These are phyloP conservation scores for Xylaria multiplex DNA, from an alignment of 2,329 filamentous ascomycete species.

Conservation along the genomic window DNA sequence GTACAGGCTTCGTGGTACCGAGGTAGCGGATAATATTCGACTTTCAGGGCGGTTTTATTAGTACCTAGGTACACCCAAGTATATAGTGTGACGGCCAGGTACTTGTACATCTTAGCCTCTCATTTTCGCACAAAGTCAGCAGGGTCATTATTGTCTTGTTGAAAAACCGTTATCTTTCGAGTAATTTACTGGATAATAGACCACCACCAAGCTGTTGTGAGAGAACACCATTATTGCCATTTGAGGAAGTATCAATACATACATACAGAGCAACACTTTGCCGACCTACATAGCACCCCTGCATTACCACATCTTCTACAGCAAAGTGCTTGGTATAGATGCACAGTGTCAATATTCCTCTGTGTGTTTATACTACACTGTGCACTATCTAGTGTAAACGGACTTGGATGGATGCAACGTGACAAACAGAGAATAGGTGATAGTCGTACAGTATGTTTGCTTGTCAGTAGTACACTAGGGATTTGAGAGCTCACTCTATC, in stretches of 20 bases:
- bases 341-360: not conserved
- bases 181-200: slow-evolving; percentile 32
- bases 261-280: not conserved
- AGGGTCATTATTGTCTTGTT: not conserved
- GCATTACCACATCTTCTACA: too few species aligned
- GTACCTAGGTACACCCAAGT: slow-evolving; percentile 11
- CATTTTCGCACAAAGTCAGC: not conserved
- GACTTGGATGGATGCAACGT: too few species aligned
- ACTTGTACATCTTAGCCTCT: slow-evolving; percentile 13
- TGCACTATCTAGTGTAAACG: not conserved
- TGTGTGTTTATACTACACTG: not conserved
- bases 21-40: slow-evolving; percentile 12
- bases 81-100: slow-evolving; percentile 1
- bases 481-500: not conserved
- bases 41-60: slow-evolving; percentile 9
- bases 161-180: slow-evolving; percentile 8
- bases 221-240: not conserved
- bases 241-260: slow-evolving; percentile 6
- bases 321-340: not conserved
- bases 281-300: not conserved
- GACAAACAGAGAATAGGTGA: slow-evolving; percentile 1
- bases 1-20: slow-evolving; percentile 13
- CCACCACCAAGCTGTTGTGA: not conserved
- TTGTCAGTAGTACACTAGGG: not conserved
- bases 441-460: not conserved